Evolutionary conservation across 768 basidiomycete genomes (phyloP), one percentile per base, ranked within the genome.

Genomic region (Boletus rubropictus): DNA sequence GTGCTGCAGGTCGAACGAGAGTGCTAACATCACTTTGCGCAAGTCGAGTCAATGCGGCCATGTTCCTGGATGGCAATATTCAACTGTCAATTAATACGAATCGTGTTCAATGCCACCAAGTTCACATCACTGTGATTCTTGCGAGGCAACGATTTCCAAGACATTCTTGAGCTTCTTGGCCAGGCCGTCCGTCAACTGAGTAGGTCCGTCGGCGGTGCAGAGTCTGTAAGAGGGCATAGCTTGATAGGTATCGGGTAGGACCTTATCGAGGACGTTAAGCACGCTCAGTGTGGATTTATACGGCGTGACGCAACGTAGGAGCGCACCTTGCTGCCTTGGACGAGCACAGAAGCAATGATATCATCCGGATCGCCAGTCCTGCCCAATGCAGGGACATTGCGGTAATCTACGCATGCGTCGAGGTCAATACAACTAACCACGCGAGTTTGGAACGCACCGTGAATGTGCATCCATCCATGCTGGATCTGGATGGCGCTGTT

Each of bases 401-500:
- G 76, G 39, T 74, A 71, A 59, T 91, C 89, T 89, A 20, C 5
- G 17, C 21, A 1, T 5, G 32, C 10, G 39, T 18, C 31, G 21
- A 34, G 39, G 27, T 48, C 17, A 39, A 15, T 9, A 18, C 15
- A 5, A 10, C 6, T 2, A 17, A 40, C 38, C 9, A 20, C 7
- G 18, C n/a, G 18, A 32, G 27, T 11, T 20, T 4, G 33, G 25
- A 18, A 38, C 70, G 42, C 36, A 76, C 76, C 78, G 36, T 89
- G 79, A 38, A 91, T 81, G 60, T 91, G 89, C 84, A 91, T 85
- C 89, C 89, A 91, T n/a, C 89, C 89, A 17, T 78, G 65, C 50
- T 77, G 78, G 3, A 81, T 65, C 57, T 86, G 85, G 25, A 75
- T 62, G 9, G 87, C 89, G 6, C 75, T 77, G 46, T 81, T 81